Percentiles rank a stretch among this genome's conserved stretches.
Conservation (phyloP, 2,329 filamentous ascomycete genomes). For the Chaetoscypha palmicola region DNA sequence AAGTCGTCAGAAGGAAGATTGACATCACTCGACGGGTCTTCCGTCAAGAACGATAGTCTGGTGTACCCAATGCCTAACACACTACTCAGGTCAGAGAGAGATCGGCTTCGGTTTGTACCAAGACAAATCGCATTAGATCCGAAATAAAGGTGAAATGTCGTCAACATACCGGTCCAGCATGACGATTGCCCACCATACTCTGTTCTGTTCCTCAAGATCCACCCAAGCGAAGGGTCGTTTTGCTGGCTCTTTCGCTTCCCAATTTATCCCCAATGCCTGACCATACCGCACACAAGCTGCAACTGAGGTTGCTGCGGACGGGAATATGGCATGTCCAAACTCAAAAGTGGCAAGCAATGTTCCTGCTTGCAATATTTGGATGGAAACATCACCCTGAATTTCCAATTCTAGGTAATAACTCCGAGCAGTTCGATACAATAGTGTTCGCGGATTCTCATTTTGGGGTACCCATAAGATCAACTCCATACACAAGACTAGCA, state of each 20-base stretch:
- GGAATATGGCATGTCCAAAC: conserved; percentile 39
- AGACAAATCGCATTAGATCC: too few species aligned
- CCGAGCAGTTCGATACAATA: neutral
- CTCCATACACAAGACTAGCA: conserved; percentile 39
- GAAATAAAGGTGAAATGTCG: too few species aligned
- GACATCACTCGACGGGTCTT: conserved; percentile 8
- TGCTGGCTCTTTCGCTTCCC: conserved; percentile 11
- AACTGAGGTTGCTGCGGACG: conserved; percentile 38
- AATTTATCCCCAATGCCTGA: conserved; percentile 35
- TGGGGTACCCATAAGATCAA: conserved; percentile 31
- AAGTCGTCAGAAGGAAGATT: conserved; percentile 25
- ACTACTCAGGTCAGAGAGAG: too few species aligned
- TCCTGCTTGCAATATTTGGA: conserved; percentile 37
- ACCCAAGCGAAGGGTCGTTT: conserved; percentile 35
- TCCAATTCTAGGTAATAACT: conserved; percentile 34
- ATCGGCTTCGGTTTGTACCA: too few species aligned
- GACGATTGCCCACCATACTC: conserved; percentile 41
- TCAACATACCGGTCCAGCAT: conserved; percentile 35
- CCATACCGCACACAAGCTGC: conserved; percentile 36
- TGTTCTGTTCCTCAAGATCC: conserved; percentile 37
- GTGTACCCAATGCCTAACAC: conserved; percentile 14
- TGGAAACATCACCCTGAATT: conserved; percentile 33
- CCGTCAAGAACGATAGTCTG: conserved; percentile 4
- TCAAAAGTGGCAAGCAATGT: conserved; percentile 40
- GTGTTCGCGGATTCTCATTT: conserved; percentile 3